Evolutionary conservation across 1,139 yeast genomes (phyloP).

Genomic region (Trichomonascaceae sp.): DNA sequence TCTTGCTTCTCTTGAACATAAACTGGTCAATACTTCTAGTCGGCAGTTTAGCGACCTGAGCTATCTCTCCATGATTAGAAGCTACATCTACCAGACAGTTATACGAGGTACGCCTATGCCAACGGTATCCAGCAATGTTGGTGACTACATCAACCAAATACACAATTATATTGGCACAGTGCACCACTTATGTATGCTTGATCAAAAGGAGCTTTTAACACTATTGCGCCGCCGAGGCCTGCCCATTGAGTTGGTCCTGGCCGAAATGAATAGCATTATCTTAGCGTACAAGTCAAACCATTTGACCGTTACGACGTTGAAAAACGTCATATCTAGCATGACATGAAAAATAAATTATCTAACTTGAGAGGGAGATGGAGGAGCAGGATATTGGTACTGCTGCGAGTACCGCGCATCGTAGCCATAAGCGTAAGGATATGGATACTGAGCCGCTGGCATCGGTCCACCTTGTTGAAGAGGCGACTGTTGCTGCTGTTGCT

Average conservation of each 20-base stretch:
- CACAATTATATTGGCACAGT: constrained; percentile 2
- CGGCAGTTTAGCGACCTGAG: not conserved
- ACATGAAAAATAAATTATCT: constrained; percentile 1
- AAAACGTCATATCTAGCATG: not conserved
- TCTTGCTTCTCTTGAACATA: not conserved
- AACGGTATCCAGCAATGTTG: not conserved
- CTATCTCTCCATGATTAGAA: not conserved
- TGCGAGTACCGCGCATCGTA: constrained; percentile 8
- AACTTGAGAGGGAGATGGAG: constrained; percentile 11
- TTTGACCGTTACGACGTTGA: not conserved
- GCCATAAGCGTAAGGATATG: constrained; percentile 12
- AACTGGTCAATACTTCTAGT: not conserved
- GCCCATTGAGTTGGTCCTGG: not conserved
- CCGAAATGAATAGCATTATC: not conserved
- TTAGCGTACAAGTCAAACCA: not conserved
- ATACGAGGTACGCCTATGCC: not conserved
- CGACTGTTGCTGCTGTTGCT: not conserved
- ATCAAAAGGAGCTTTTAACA: not conserved
- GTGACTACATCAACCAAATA: not conserved
- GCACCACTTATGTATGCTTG: constrained; percentile 8
- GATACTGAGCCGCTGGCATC: constrained; percentile 9
- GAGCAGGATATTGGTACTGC: constrained; percentile 13
- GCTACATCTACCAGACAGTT: constrained; percentile 5
- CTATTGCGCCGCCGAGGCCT: not conserved
- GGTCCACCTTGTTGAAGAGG: not conserved